Evolutionary conservation across 345 rosid species (phyloP).

Genomic region (Heritiera littoralis): DNA sequence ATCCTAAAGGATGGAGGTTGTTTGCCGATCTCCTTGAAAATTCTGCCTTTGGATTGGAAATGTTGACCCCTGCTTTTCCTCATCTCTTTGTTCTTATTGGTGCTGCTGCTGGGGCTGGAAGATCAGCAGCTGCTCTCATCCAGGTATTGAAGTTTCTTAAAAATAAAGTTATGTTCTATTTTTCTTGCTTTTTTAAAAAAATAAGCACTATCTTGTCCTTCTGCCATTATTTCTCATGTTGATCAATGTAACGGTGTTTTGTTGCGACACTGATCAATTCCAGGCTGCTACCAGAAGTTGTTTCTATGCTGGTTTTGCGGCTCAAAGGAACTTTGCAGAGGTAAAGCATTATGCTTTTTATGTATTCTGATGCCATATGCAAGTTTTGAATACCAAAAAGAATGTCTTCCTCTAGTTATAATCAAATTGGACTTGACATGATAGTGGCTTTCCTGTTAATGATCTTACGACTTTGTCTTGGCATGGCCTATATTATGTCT

Average conservation of each 20-base stretch:
- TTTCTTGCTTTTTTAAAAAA: conserved; percentile 3
- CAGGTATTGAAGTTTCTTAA: conserved; percentile 45
- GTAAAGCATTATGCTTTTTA: conserved; percentile 33
- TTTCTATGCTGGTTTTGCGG: conserved; percentile 98
- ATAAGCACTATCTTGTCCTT: background rate
- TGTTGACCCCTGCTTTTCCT: conserved; percentile 89
- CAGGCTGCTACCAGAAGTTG: conserved; percentile 97
- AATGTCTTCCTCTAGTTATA: background rate
- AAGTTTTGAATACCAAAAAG: background rate
- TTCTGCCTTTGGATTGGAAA: conserved; percentile 91
- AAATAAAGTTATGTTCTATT: background rate
- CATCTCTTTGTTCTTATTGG: conserved; percentile 76
- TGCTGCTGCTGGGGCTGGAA: conserved; percentile 90
- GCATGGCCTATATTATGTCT: background rate
- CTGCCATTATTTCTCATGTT: conserved; percentile 5
- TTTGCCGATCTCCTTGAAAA: conserved; percentile 97
- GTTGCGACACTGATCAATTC: conserved; percentile 12
- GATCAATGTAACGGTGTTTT: conserved; percentile 8
- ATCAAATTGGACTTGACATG: background rate
- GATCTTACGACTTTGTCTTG: background rate
- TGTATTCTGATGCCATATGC: background rate
- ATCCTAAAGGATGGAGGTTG: conserved; percentile 96
- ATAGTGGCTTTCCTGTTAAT: background rate
- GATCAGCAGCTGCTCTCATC: conserved; percentile 91
- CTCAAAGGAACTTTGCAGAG: conserved; percentile 99